Percentiles rank a stretch among this genome's conserved stretches.
Evolutionary conservation across 2,329 filamentous ascomycete genomes (phyloP).

Genomic region (Alternaria gansuensis): DNA sequence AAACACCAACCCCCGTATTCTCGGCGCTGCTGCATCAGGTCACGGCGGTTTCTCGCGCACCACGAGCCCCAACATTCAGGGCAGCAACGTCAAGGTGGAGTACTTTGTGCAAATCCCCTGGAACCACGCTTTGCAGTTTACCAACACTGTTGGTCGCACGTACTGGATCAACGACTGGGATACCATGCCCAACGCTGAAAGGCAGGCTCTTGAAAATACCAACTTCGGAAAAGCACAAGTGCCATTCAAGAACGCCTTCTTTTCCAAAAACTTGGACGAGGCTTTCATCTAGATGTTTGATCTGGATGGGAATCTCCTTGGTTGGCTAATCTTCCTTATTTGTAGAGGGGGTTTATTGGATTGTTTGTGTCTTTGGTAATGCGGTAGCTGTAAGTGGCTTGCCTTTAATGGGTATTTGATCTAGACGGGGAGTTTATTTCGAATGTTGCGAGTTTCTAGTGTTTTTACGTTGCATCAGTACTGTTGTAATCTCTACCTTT

Average conservation of each 20-base stretch:
- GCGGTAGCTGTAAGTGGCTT: not conserved
- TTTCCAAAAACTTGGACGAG: not conserved
- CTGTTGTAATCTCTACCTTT: not conserved
- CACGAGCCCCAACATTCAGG: not conserved
- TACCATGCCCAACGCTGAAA: not conserved
- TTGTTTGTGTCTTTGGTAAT: too few relatives aligned
- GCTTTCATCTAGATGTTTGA: not conserved
- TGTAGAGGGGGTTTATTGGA: too few relatives aligned
- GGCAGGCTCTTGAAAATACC: not conserved
- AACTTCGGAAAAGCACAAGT: not conserved
- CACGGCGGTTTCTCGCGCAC: not conserved
- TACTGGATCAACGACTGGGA: constrained; percentile 11
- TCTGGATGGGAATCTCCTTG: not conserved
- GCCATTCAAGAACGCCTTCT: not conserved
- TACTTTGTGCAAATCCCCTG: not conserved
- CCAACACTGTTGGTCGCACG: constrained; percentile 1
- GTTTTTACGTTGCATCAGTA: not conserved
- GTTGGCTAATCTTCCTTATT: not conserved
- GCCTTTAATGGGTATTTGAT: not conserved
- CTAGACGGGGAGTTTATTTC: not conserved
- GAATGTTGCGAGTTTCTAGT: not conserved
- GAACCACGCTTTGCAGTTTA: constrained; percentile 4
- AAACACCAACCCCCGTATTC: not conserved
- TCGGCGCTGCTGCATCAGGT: not conserved
- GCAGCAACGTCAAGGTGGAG: not conserved